Evolutionary conservation across 768 basidiomycete species (phyloP), one percentile per base, ranked within the genome.

Genomic region (Xerocomellus amylosporus): DNA sequence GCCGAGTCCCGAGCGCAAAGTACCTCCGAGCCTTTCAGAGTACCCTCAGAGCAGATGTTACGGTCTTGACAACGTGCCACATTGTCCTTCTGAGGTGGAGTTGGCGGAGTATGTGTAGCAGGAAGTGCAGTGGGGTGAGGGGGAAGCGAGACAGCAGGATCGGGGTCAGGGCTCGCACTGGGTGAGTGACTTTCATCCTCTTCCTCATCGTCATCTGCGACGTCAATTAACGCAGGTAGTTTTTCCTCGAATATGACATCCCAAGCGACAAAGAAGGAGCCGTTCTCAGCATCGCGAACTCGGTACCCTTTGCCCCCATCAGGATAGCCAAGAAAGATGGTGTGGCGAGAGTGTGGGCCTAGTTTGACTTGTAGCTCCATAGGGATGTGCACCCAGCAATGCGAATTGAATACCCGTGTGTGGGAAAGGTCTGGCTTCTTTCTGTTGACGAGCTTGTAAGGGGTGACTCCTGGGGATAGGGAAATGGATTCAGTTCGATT

Each of bases 221-320:
- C 10, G 13, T 15, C 13, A 1, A 22, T 17, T 3, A 14, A 8
- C 1, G n/a, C 3, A 14, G 19, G 30, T 13, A 40, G 24, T 4
- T 6, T 20, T 12, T 58, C 44, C n/a, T 58, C 26, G 9, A 58
- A 58, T 4, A 49, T 19, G 3, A 54, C 20, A 20, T 54, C 48
- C 0, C 19, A 12, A 7, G 44, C 8, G 3, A 24, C 39, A 19
- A 58, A 54, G 38, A 58, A 58, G 6, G 34, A 2, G 1, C 56
- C 47, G 2, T 34, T 50, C 17, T 3, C 1, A 2, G 17, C 2
- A 9, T 54, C 43, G 0, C 36, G 10, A 0, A 58, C 6, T 1
- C 48, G n/a, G 13, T 52, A 54, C 2, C 39, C 56, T 17, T 58
- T 58, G 3, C n/a, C n/a, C 0, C 52, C 52, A 4, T 46, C n/a